Evolutionary conservation across 2,329 filamentous ascomycete genomes (phyloP).

Genomic region (Myriosclerotinia duriaeana): DNA sequence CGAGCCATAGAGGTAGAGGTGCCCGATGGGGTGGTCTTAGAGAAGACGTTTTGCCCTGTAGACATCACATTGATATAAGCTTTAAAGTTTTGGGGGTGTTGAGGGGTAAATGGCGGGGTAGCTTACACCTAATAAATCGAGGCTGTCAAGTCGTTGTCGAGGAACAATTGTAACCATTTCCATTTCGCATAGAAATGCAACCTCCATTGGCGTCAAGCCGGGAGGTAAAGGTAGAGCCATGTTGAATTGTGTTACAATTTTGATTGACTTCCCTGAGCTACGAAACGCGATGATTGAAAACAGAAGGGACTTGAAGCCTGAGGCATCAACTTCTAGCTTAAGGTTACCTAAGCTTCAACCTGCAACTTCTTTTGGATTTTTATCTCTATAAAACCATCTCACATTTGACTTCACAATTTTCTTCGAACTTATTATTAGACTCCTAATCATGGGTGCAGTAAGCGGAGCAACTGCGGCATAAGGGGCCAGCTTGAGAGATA

Average conservation of each 20-base stretch:
- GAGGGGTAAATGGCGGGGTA: conserved; percentile 33
- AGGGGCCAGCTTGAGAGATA: too few species aligned
- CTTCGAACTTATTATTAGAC: background rate
- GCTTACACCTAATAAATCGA: conserved; percentile 81
- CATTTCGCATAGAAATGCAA: conserved; percentile 96
- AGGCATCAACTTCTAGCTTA: background rate
- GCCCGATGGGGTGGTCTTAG: conserved; percentile 80
- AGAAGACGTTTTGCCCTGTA: conserved; percentile 71
- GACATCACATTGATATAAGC: background rate
- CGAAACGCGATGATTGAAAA: background rate
- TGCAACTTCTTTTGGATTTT: too few species aligned
- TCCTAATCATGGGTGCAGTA: background rate
- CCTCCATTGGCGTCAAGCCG: conserved; percentile 78
- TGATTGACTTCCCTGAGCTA: background rate
- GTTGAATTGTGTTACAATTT: conserved; percentile 10
- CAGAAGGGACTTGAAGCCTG: background rate
- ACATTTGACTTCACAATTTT: too few species aligned
- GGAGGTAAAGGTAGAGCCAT: conserved; percentile 41
- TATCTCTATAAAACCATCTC: too few species aligned
- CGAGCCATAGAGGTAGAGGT: conserved; percentile 87
- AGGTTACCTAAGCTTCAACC: too few species aligned
- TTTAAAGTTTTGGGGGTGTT: conserved; percentile 41
- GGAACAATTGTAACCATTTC: conserved; percentile 91
- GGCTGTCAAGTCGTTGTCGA: conserved; percentile 81
- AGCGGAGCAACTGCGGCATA: background rate